Conservation (phyloP, 306 rosid genomes). For the Cucumis hystrix region DNA sequence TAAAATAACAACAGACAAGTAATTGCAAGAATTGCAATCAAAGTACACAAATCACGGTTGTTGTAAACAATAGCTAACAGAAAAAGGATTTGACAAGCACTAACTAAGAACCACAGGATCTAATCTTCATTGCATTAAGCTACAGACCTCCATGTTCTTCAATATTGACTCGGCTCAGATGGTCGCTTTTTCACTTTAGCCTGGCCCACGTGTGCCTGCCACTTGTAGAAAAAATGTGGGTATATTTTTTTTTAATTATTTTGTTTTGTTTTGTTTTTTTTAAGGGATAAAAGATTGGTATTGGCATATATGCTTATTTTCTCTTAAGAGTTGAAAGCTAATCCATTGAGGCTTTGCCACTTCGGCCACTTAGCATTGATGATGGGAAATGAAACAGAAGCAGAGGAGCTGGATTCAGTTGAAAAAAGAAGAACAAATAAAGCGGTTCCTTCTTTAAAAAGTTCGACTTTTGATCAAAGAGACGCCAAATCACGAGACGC, state of each 20-base stretch:
- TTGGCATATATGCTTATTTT: background rate
- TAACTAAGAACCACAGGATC: background rate
- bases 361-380: slow-evolving; percentile 48
- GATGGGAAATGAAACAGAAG: slow-evolving; percentile 37
- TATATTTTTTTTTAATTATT: background rate
- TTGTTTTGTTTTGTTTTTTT: background rate
- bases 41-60: background rate
- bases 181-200: background rate
- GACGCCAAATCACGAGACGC: slow-evolving; percentile 49
- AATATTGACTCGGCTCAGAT: background rate
- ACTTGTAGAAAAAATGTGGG: background rate
- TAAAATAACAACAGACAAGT: background rate
- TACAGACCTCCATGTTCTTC: background rate
- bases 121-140: background rate
- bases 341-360: slow-evolving; percentile 22
- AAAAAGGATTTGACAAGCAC: background rate
- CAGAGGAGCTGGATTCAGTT: slow-evolving; percentile 28
- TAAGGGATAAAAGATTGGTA: background rate
- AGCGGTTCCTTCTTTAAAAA: slow-evolving; percentile 10
- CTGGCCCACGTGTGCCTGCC: slow-evolving; percentile 11
- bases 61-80: background rate
- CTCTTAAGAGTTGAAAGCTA: slow-evolving; percentile 12
- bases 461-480: slow-evolving; percentile 49
- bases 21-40: background rate
- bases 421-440: slow-evolving; percentile 12